Percentiles rank a stretch among this genome's conserved stretches.
Conservation (phyloP, 2,329 filamentous ascomycete species). For the Hortaea werneckii region DNA sequence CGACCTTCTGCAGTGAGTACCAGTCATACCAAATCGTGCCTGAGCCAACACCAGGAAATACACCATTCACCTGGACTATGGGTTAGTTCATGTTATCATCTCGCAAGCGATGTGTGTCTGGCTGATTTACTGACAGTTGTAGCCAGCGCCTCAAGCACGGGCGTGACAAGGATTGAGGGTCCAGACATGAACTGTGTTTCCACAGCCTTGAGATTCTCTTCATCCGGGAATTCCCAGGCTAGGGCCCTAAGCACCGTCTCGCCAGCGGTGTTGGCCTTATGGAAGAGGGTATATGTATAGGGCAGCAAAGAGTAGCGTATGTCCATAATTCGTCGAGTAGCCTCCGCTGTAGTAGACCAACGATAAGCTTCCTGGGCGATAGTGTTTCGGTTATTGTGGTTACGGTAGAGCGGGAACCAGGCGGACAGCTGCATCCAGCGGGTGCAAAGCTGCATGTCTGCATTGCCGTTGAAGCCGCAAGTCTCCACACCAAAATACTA, state of each 20-base stretch:
- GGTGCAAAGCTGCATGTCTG: constrained; percentile 21
- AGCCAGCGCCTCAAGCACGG: constrained; percentile 15
- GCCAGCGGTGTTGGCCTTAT: constrained; percentile 13
- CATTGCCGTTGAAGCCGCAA: constrained; percentile 22
- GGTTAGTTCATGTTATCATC: no score
- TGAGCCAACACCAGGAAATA: constrained; percentile 16
- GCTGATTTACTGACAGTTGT: constrained; percentile 27
- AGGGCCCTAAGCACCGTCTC: constrained; percentile 17
- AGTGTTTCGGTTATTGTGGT: constrained; percentile 19
- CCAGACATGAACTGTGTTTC: constrained; percentile 21
- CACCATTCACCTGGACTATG: constrained; percentile 24
- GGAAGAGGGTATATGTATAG: constrained; percentile 21
- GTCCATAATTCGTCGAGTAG: constrained; percentile 18
- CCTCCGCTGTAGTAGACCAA: constrained; percentile 17
- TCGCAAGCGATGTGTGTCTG: no score
- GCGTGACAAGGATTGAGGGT: constrained; percentile 15
- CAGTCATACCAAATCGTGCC: constrained; percentile 21
- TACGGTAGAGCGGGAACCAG: constrained; percentile 18
- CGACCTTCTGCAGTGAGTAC: constrained; percentile 14
- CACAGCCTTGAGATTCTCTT: constrained; percentile 13
- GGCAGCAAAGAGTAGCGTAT: constrained; percentile 18
- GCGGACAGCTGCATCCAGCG: constrained; percentile 17
- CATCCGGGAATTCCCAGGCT: constrained; percentile 19
- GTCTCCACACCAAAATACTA: constrained; percentile 18
- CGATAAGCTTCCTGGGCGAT: constrained; percentile 20